Evolutionary conservation across 176 grass and related monocot species (phyloP).

Genomic region (Musa beccarii): DNA sequence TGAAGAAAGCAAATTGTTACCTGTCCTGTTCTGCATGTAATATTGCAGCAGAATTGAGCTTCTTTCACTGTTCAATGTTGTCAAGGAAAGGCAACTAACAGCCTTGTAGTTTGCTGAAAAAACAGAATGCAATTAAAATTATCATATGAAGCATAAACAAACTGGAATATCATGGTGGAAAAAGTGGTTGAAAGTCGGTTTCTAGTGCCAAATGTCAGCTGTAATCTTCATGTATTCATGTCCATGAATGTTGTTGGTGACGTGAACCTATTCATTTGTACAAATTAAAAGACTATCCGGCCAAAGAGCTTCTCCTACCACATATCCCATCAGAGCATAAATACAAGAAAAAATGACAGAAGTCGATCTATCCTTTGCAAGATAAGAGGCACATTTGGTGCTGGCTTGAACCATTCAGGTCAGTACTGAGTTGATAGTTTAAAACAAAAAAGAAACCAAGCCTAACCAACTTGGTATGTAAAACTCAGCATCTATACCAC

Average conservation of each 20-base stretch:
- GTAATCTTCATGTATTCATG: not conserved
- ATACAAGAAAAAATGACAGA: not conserved
- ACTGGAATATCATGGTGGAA: not conserved
- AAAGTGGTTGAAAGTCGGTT: too few relatives aligned
- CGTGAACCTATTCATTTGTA: not conserved
- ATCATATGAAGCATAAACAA: slow-evolving; percentile 22
- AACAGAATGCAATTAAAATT: slow-evolving; percentile 7
- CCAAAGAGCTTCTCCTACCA: not conserved
- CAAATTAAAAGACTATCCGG: not conserved
- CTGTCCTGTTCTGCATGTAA: slow-evolving; percentile 57
- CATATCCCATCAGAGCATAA: not conserved
- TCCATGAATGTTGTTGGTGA: not conserved
- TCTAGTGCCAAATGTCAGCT: not conserved
- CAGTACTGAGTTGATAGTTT: not conserved
- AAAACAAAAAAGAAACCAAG: not conserved
- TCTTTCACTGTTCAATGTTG: slow-evolving; percentile 78
- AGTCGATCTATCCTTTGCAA: not conserved
- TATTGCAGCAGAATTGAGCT: slow-evolving; percentile 59
- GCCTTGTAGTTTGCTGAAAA: slow-evolving; percentile 91
- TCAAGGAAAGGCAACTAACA: slow-evolving; percentile 84
- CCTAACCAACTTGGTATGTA: not conserved
- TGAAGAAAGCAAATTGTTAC: slow-evolving; percentile 22
- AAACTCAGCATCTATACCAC: too few relatives aligned
- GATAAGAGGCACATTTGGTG: not conserved
- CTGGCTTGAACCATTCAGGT: not conserved